Conservation (phyloP, 169 alveolate genomes). For the Amoebophrya sp. region DNA sequence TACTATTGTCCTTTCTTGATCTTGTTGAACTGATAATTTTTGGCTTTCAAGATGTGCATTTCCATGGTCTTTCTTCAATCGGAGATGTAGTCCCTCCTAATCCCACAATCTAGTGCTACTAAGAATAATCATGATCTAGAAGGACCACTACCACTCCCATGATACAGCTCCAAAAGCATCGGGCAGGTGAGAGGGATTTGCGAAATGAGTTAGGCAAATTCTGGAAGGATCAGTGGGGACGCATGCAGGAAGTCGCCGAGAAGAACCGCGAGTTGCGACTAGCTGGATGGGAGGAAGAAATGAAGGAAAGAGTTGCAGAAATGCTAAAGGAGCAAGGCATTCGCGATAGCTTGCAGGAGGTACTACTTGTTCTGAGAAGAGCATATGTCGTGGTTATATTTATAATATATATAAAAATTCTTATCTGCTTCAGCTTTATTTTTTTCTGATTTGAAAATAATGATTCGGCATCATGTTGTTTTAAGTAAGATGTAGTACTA, state of each 20-base stretch:
- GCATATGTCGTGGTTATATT: too few relatives aligned
- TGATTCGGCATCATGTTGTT: too few relatives aligned
- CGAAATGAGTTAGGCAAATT: not conserved
- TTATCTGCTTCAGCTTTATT: too few relatives aligned
- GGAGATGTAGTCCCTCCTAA: too few relatives aligned
- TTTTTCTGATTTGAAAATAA: too few relatives aligned
- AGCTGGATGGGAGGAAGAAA: not conserved
- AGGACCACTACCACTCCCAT: not conserved
- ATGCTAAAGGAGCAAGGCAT: not conserved
- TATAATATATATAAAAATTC: too few relatives aligned
- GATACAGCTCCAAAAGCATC: not conserved
- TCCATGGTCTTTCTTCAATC: too few relatives aligned
- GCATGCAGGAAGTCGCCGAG: not conserved
- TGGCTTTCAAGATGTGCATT: not conserved
- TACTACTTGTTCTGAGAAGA: too few relatives aligned
- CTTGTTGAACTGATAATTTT: not conserved
- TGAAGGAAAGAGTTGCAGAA: not conserved
- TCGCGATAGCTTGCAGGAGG: not conserved
- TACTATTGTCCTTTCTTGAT: not conserved
- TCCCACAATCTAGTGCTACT: too few relatives aligned
- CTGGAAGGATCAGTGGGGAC: not conserved
- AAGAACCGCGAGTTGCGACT: not conserved
- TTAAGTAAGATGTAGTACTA: too few relatives aligned
- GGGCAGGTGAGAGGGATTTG: not conserved
- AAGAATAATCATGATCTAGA: not conserved